phyloP scores from a whole-genome alignment of 176 grass and related monocot genomes.

The Melocanna baccifera region DNA sequence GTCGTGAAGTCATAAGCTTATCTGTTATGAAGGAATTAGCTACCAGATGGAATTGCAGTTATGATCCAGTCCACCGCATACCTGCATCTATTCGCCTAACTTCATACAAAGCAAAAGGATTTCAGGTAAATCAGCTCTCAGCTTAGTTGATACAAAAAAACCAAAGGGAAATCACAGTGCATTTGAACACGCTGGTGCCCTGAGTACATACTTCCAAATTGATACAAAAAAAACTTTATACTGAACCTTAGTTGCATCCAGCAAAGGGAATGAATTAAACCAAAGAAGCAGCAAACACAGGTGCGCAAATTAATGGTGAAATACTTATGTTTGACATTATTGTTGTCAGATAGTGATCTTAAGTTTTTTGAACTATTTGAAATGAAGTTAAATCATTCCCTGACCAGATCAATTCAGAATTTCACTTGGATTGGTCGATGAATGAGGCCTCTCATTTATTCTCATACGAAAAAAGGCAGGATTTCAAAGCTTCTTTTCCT shows the following conservation, averaged over 20 bases:
- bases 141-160: too few species aligned
- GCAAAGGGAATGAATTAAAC: background rate
- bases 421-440: background rate
- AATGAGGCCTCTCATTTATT: background rate
- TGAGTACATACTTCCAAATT: too few species aligned
- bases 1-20: too few species aligned
- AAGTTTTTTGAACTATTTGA: background rate
- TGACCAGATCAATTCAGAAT: background rate
- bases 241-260: background rate
- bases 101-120: too few species aligned
- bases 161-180: too few species aligned
- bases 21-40: too few species aligned
- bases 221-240: too few species aligned
- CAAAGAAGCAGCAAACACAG: background rate
- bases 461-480: background rate
- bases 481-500: background rate
- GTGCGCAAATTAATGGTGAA: background rate
- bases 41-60: too few species aligned
- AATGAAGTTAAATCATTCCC: background rate
- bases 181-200: too few species aligned
- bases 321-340: background rate
- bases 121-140: too few species aligned
- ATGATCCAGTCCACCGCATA: too few species aligned
- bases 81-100: too few species aligned
- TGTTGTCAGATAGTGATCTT: background rate